These are phyloP conservation scores for Fraxinus platypoda DNA, from an alignment of 305 asterid species.

Conservation along the genomic window DNA sequence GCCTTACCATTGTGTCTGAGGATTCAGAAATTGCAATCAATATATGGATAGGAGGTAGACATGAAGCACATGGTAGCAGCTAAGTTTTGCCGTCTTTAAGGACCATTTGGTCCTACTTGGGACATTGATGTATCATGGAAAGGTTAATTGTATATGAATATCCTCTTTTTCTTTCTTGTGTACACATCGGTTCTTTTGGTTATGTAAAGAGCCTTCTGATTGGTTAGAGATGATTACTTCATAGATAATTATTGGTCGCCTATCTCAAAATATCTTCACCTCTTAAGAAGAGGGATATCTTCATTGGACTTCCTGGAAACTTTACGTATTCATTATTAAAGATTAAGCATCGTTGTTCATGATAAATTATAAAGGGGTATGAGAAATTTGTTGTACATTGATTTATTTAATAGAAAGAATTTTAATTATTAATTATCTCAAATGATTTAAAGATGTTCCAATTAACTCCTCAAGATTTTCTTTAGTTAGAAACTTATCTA, in stretches of 20 bases:
- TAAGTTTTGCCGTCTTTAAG: neutral
- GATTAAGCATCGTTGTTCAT: neutral
- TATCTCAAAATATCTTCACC: neutral
- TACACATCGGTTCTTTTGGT: neutral
- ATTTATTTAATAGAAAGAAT: neutral
- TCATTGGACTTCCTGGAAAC: neutral
- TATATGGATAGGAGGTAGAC: neutral
- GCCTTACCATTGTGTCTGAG: neutral
- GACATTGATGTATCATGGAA: neutral
- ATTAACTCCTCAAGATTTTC: neutral
- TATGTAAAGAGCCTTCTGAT: neutral
- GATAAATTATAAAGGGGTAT: neutral
- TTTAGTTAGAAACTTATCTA: too few species aligned
- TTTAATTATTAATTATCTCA: neutral
- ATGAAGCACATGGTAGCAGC: conserved; percentile 13
- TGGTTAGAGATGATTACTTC: neutral
- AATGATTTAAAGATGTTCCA: neutral
- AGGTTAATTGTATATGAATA: neutral
- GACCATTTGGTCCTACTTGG: conserved; percentile 4
- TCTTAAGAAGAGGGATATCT: neutral
- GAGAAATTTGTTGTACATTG: neutral
- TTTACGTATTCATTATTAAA: neutral
- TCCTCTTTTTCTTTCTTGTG: neutral
- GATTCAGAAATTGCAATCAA: neutral
- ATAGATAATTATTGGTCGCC: neutral